These are phyloP conservation scores for Viridothelium virens DNA, from an alignment of 495 filamentous ascomycete species.

Conservation along the genomic window DNA sequence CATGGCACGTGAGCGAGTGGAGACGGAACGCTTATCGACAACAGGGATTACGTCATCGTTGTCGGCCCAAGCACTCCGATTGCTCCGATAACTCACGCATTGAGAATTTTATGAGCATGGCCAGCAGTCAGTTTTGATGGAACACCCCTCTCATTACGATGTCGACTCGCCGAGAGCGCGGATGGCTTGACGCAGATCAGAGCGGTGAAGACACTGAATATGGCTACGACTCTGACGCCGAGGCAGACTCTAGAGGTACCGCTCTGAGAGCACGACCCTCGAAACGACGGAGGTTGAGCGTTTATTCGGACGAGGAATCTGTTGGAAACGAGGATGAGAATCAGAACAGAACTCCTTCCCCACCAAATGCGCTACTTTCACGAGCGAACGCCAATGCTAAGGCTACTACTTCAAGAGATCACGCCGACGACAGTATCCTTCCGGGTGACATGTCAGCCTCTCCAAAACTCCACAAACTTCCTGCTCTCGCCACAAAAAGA, in stretches of 20 bases:
- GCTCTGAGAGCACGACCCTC: constrained; percentile 34
- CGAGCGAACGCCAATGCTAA: background rate
- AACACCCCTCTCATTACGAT: constrained; percentile 35
- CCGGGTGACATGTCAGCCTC: constrained; percentile 20
- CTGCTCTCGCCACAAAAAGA: constrained; percentile 32
- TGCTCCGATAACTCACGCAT: no score
- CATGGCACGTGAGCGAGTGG: background rate
- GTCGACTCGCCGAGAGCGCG: constrained; percentile 62
- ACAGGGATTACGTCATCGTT: background rate
- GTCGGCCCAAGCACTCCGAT: no score
- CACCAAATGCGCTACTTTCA: background rate
- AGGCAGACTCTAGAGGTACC: constrained; percentile 54
- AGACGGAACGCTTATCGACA: background rate
- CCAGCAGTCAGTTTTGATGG: background rate
- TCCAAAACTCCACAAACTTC: background rate
- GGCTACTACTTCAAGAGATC: background rate
- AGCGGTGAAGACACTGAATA: constrained; percentile 58
- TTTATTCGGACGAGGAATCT: constrained; percentile 39
- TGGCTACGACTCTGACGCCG: constrained; percentile 63
- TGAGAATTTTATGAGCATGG: background rate
- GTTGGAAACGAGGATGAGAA: constrained; percentile 30
- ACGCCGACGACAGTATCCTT: constrained; percentile 16
- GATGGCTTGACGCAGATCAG: constrained; percentile 59
- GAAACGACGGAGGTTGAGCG: constrained; percentile 59
- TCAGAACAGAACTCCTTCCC: background rate